phyloP scores from a whole-genome alignment of 345 rosid genomes.

The Gossypium australe region DNA sequence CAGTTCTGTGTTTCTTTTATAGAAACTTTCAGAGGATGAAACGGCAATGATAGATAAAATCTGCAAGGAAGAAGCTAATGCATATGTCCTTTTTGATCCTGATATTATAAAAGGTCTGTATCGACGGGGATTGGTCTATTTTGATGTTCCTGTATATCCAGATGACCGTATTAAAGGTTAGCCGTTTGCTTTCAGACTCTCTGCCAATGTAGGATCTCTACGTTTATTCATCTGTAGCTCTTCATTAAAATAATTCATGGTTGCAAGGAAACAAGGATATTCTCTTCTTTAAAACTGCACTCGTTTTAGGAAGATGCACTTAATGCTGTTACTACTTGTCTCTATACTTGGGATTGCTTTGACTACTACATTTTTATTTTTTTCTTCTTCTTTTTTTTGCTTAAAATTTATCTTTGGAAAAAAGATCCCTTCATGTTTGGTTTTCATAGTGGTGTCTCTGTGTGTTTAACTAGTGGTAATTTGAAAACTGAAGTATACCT shows the following conservation, averaged over 20 bases:
- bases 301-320: neutral
- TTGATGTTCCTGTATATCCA: conserved; percentile 93
- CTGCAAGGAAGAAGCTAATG: conserved; percentile 97
- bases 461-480: neutral
- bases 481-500: neutral
- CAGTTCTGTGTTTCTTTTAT: conserved; percentile 21
- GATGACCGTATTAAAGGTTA: conserved; percentile 94
- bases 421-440: neutral
- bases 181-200: conserved; percentile 7
- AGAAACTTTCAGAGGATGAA: conserved; percentile 99
- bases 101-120: conserved; percentile 68
- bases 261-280: neutral
- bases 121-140: conserved; percentile 74
- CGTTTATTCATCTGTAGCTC: neutral
- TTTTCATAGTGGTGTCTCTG: neutral
- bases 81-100: conserved; percentile 80
- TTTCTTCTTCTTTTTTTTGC: neutral
- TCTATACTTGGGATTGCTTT: neutral
- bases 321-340: neutral
- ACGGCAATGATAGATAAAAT: conserved; percentile 82
- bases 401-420: neutral
- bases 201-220: neutral
- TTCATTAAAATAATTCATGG: conserved; percentile 1
- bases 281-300: neutral
- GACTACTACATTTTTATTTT: neutral